phyloP scores from a whole-genome alignment of 495 filamentous ascomycete genomes.

The Neurospora sp. region DNA sequence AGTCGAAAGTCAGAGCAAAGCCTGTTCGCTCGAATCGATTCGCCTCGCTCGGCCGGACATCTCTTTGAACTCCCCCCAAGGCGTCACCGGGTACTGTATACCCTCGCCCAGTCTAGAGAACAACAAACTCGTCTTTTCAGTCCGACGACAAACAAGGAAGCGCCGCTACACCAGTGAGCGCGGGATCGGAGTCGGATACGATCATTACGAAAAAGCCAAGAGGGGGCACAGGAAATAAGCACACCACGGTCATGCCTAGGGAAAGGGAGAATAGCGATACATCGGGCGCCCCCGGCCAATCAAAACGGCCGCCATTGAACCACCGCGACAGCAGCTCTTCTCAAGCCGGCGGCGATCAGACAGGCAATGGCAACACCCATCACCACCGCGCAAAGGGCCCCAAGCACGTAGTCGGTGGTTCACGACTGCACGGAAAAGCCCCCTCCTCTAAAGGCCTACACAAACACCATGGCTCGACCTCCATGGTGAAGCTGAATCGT shows the following conservation, averaged over 20 bases:
- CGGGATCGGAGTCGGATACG: background rate
- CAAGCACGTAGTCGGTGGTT: slow-evolving; percentile 37
- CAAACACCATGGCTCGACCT: slow-evolving; percentile 30
- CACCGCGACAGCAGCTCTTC: slow-evolving; percentile 27
- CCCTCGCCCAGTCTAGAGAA: background rate
- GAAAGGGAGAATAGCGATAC: slow-evolving; percentile 21
- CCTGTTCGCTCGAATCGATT: background rate
- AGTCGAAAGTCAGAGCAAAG: background rate
- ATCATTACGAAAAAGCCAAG: background rate
- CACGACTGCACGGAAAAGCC: slow-evolving; percentile 31
- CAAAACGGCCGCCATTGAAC: slow-evolving; percentile 32
- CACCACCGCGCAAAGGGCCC: slow-evolving; percentile 28
- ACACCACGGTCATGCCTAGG: slow-evolving; percentile 16
- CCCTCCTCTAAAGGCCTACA: slow-evolving; percentile 37
- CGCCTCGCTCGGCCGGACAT: background rate
- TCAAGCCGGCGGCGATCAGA: slow-evolving; percentile 15
- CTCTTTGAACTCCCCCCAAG: background rate
- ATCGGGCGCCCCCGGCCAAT: slow-evolving; percentile 32
- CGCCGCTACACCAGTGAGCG: background rate
- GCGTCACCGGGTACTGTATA: background rate
- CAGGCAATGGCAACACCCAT: slow-evolving; percentile 1
- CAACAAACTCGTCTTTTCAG: background rate
- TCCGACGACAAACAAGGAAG: background rate
- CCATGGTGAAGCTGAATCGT: slow-evolving; percentile 32
- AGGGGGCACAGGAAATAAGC: background rate